Conservation (phyloP, 1,284 basidiomycete genomes). For the Schizophyllum amplum region DNA sequence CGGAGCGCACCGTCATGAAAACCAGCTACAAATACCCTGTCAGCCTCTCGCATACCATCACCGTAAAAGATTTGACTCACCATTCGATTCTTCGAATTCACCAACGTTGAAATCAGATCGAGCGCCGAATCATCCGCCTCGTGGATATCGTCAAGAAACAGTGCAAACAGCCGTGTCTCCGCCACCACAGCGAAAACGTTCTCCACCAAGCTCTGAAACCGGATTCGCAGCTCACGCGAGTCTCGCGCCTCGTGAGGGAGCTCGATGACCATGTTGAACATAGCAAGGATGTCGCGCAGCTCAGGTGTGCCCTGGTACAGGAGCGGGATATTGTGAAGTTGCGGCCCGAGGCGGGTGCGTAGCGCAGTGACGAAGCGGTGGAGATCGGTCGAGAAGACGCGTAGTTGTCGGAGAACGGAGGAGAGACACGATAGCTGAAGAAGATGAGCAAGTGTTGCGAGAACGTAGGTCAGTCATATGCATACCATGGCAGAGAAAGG, state of each 20-base stretch:
- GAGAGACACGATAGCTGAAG: slow-evolving; percentile 55
- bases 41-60: slow-evolving; percentile 2
- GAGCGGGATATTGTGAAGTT: slow-evolving; percentile 57
- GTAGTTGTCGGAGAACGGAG: slow-evolving; percentile 60
- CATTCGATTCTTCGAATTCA: slow-evolving; percentile 58
- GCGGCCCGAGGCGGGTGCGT: slow-evolving; percentile 53
- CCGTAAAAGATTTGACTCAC: slow-evolving; percentile 23
- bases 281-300: slow-evolving; percentile 48
- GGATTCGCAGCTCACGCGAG: slow-evolving; percentile 50
- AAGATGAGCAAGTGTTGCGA: background rate
- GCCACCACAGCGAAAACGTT: slow-evolving; percentile 60
- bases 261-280: slow-evolving; percentile 45
- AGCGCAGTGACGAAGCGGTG: slow-evolving; percentile 56
- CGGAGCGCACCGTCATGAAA: slow-evolving; percentile 56
- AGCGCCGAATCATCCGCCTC: slow-evolving; percentile 66
- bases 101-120: slow-evolving; percentile 52
- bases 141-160: slow-evolving; percentile 66
- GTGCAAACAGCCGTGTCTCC: slow-evolving; percentile 55
- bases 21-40: slow-evolving; percentile 37
- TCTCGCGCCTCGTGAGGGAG: slow-evolving; percentile 45
- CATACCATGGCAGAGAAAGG: slow-evolving; percentile 59
- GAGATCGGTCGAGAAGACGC: slow-evolving; percentile 62
- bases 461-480: slow-evolving; percentile 4
- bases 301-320: slow-evolving; percentile 64
- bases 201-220: slow-evolving; percentile 62